A percentile compares a stretch with the other conserved stretches of the same genome.
These are phyloP conservation scores for Sordaria brevicollis DNA, from an alignment of 495 filamentous ascomycete species.

Conservation along the genomic window DNA sequence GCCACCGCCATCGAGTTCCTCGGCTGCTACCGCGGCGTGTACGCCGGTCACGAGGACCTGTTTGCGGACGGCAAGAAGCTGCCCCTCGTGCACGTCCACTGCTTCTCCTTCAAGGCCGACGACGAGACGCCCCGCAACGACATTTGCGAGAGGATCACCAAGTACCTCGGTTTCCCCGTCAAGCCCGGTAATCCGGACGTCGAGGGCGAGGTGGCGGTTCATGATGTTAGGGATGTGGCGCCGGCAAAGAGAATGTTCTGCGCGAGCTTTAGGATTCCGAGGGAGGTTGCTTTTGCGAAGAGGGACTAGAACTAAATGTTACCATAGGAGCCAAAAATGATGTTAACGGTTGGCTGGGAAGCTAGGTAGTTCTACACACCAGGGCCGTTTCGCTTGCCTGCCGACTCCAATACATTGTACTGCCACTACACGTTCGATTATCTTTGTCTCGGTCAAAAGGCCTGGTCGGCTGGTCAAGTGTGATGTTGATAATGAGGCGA, in stretches of 20 bases:
- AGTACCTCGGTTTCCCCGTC: conserved; percentile 50
- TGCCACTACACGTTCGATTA: too few relatives aligned
- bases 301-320: too few relatives aligned
- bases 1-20: conserved; percentile 80
- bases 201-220: conserved; percentile 51
- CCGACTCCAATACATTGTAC: too few relatives aligned
- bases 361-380: too few relatives aligned
- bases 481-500: too few relatives aligned
- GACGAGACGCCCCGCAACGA: conserved; percentile 47
- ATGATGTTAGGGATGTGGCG: conserved; percentile 79
- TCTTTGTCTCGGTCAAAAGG: too few relatives aligned
- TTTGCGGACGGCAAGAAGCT: conserved; percentile 53
- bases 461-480: too few relatives aligned
- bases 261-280: conserved; percentile 76
- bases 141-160: conserved; percentile 58
- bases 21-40: conserved; percentile 73
- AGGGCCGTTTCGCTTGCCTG: too few relatives aligned
- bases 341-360: not conserved
- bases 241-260: conserved; percentile 96
- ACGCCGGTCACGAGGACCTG: conserved; percentile 52
- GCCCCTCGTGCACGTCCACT: conserved; percentile 85
- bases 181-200: conserved; percentile 44
- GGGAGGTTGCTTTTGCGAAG: conserved; percentile 64
- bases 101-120: conserved; percentile 69
- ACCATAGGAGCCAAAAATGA: too few relatives aligned